Percentiles rank a stretch among this genome's conserved stretches.
These are phyloP conservation scores for Cytospora chrysosperma DNA, from an alignment of 2,329 filamentous ascomycete genomes.

Conservation along the genomic window DNA sequence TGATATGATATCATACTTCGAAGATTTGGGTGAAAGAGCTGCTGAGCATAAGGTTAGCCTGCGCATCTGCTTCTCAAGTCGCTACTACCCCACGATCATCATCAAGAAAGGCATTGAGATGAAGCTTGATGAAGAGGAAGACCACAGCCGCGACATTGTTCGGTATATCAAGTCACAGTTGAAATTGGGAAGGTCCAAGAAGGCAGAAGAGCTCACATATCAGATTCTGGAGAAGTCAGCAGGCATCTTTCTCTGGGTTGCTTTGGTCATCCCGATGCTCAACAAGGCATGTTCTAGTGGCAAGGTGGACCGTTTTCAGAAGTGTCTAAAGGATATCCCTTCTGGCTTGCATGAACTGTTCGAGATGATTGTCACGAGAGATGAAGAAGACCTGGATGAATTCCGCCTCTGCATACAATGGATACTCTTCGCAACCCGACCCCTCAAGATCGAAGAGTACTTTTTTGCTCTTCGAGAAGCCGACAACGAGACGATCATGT, in stretches of 20 bases:
- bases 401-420: constrained; percentile 50
- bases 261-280: constrained; percentile 40
- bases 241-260: constrained; percentile 35
- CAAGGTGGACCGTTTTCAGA: constrained; percentile 11
- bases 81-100: constrained; percentile 45
- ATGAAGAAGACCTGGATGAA: constrained; percentile 40
- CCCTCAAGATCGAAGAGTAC: constrained; percentile 44
- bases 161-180: not conserved
- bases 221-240: constrained; percentile 5
- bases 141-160: not conserved
- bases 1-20: constrained; percentile 44
- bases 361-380: constrained; percentile 48
- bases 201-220: not conserved
- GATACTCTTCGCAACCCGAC: constrained; percentile 49
- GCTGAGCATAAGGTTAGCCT: constrained; percentile 26
- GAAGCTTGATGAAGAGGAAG: not conserved
- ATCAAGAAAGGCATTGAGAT: constrained; percentile 12
- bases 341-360: constrained; percentile 47
- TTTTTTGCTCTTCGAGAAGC: constrained; percentile 35
- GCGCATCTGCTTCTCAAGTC: constrained; percentile 43
- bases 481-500: not conserved
- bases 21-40: constrained; percentile 35
- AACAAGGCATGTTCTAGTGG: constrained; percentile 33
- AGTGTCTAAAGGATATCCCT: constrained; percentile 31
- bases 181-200: not conserved